These are phyloP conservation scores for Penicillium angulare DNA, from an alignment of 495 filamentous ascomycete species.

Conservation along the genomic window DNA sequence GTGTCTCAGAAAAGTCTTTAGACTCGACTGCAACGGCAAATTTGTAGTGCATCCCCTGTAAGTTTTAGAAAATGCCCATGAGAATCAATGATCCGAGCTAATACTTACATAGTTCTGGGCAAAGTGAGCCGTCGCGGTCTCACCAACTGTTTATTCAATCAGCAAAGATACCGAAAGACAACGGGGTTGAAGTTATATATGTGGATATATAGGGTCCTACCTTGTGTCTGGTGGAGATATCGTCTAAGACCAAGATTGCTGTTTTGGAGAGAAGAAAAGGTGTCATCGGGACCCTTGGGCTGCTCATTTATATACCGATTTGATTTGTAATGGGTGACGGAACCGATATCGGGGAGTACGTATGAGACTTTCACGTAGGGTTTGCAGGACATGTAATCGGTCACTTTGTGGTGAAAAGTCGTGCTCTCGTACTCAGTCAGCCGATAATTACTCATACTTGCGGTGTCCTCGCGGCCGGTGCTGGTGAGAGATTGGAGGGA, in stretches of 20 bases:
- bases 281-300: slow-evolving; percentile 56
- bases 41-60: slow-evolving; percentile 78
- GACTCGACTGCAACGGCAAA: slow-evolving; percentile 69
- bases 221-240: slow-evolving; percentile 40
- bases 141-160: slow-evolving; percentile 17
- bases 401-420: too few species aligned
- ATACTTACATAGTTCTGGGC: slow-evolving; percentile 70
- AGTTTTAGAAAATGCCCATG: too few species aligned
- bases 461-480: too few species aligned
- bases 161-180: not conserved
- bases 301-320: slow-evolving; percentile 48
- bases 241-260: slow-evolving; percentile 59
- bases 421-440: too few species aligned
- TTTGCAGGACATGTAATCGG: not conserved
- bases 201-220: too few species aligned
- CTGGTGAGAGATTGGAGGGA: not conserved
- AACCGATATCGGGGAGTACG: slow-evolving; percentile 47
- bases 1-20: slow-evolving; percentile 60
- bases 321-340: slow-evolving; percentile 61
- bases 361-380: slow-evolving; percentile 34
- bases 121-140: slow-evolving; percentile 65
- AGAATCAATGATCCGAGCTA: too few species aligned
- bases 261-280: slow-evolving; percentile 62
- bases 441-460: too few species aligned
- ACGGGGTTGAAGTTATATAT: too few species aligned